Evolutionary conservation across 1,284 basidiomycete genomes (phyloP).

Genomic region (Ceratobasidium theobromae): DNA sequence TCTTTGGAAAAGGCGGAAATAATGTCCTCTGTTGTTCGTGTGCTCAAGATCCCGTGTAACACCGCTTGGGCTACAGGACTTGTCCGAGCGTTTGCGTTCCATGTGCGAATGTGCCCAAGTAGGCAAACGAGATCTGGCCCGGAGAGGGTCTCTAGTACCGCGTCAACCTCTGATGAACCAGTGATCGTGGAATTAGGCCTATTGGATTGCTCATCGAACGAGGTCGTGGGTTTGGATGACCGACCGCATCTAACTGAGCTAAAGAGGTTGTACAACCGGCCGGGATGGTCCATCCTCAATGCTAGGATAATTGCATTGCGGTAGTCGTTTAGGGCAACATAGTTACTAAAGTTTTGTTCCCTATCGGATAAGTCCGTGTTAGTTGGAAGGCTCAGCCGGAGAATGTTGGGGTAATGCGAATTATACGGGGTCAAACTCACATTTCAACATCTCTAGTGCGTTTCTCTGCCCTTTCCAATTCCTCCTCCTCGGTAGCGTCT

Average conservation of each 20-base stretch:
- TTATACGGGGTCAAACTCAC: background rate
- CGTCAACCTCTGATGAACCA: slow-evolving; percentile 72
- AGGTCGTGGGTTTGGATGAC: background rate
- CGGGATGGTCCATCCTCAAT: slow-evolving; percentile 90
- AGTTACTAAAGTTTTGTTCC: slow-evolving; percentile 95
- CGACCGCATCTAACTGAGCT: slow-evolving; percentile 54
- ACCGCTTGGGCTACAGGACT: slow-evolving; percentile 84
- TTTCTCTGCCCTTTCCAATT: slow-evolving; percentile 69
- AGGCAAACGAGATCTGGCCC: slow-evolving; percentile 78
- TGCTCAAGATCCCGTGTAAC: slow-evolving; percentile 78
- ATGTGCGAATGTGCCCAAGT: slow-evolving; percentile 81
- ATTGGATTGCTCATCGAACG: slow-evolving; percentile 24
- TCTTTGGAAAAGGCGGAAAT: slow-evolving; percentile 61
- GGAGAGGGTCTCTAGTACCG: slow-evolving; percentile 72
- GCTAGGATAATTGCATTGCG: slow-evolving; percentile 88
- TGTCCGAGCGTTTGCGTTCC: slow-evolving; percentile 91
- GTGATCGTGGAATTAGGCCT: slow-evolving; percentile 51
- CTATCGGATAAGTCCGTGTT: slow-evolving; percentile 47
- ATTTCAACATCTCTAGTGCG: slow-evolving; percentile 52
- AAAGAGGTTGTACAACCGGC: slow-evolving; percentile 83
- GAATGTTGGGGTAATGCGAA: background rate
- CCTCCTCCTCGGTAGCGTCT: slow-evolving; percentile 83
- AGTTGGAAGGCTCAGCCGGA: slow-evolving; percentile 57
- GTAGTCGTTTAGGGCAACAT: slow-evolving; percentile 86
- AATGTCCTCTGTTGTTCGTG: slow-evolving; percentile 72